Evolutionary conservation across 2,329 filamentous ascomycete genomes (phyloP), one percentile per base, ranked within the genome.

Genomic region (Alternaria ventricosa): DNA sequence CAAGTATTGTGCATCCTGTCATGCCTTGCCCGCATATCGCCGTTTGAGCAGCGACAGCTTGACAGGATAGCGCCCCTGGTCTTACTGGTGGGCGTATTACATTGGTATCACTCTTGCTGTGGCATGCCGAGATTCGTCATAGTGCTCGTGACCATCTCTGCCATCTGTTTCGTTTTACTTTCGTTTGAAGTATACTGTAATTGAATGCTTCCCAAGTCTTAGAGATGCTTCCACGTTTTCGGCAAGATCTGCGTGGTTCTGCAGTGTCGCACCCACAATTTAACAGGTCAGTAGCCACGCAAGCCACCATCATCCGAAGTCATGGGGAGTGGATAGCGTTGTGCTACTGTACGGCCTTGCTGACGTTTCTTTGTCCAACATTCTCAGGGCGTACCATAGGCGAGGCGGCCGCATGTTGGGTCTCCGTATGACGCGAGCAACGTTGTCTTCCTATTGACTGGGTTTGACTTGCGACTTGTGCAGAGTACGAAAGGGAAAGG

Each of bases 1-100:
- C 68, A 68, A 56, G 44, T 50, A 57, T 56, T 61, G 59, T 66
- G 54, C 60, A 67, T 36, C 54, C 64, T 65, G 55, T 65, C 65
- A 65, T 70, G 70, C 69, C 46, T 30, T 57, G 61, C 66, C 56
- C 67, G 67, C 65, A 61, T 70, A 53, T 63, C 58, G 41, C 63
- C 67, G 59, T 64, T 65, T 59, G 65, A 65, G 49, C 61, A 45
- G 46, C 49, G 59, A 63, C 56, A 64, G 36, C 61, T 47, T 68
- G 65, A 72, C 63, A 65, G 67, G 62, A 68, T 41, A 22, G 33
- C 43, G n/a, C 46, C 44, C 63, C 60, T 54, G 25, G 51, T 44
- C 30, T 46, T 62, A 51, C 22, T 50, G 20, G 33, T 56, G 27
- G 44, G 27, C 46, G 51, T 59, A 62, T 59, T 63, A 44, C 60